Evolutionary conservation across 257 asterid species (phyloP).

Genomic region (Plantago elongata): DNA sequence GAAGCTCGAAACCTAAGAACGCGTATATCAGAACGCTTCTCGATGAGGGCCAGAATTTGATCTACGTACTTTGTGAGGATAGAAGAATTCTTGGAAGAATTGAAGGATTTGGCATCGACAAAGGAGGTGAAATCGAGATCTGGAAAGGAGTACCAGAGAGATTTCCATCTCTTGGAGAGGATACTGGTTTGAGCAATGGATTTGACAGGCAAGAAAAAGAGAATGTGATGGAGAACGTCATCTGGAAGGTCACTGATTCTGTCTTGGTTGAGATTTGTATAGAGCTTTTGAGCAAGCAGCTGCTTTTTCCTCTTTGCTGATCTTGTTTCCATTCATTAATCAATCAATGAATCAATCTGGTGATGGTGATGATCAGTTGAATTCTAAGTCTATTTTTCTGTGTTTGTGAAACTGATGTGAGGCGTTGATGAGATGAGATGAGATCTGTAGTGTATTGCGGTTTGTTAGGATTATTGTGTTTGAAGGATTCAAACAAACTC

Average conservation of each 20-base stretch:
- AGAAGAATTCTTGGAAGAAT: slow-evolving; percentile 17
- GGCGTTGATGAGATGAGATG: neutral
- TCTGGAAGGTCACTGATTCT: slow-evolving; percentile 73
- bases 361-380: neutral
- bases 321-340: slow-evolving; percentile 70
- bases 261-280: slow-evolving; percentile 26
- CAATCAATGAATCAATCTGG: neutral
- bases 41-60: slow-evolving; percentile 43
- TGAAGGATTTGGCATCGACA: neutral
- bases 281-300: neutral
- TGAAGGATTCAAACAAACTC: slow-evolving; percentile 27
- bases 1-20: slow-evolving; percentile 50
- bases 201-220: slow-evolving; percentile 50
- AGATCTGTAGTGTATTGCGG: neutral
- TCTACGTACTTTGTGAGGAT: slow-evolving; percentile 32
- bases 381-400: neutral
- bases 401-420: neutral
- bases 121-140: slow-evolving; percentile 70
- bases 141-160: slow-evolving; percentile 64
- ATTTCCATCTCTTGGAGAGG: slow-evolving; percentile 59
- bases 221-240: slow-evolving; percentile 58
- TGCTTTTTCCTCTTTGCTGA: slow-evolving; percentile 56
- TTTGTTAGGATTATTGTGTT: slow-evolving; percentile 24
- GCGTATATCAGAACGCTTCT: slow-evolving; percentile 41
- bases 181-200: slow-evolving; percentile 58